phyloP scores from a whole-genome alignment of 768 basidiomycete species.

The Serendipita sp. region DNA sequence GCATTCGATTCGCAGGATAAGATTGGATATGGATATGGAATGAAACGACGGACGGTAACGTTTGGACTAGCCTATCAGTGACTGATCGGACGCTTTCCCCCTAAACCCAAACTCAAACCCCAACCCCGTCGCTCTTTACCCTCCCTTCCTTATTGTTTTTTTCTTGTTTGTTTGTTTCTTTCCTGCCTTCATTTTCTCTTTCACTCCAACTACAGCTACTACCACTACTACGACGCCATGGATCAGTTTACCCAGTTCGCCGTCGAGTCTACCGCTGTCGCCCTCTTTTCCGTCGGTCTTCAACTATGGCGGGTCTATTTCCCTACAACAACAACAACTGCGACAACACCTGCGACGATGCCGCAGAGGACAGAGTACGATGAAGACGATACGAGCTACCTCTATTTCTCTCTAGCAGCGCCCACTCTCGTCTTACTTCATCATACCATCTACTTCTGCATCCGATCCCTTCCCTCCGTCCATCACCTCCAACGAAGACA shows the following conservation, averaged over 20 bases:
- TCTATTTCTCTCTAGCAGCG: not conserved
- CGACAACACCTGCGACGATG: not conserved
- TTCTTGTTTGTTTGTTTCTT: no score
- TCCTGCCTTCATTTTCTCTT: no score
- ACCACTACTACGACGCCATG: not conserved
- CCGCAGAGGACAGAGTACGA: no score
- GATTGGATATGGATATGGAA: no score
- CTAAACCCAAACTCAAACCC: no score
- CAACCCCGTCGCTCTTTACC: no score
- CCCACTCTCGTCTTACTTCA: not conserved
- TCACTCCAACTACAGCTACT: no score
- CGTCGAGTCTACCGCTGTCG: not conserved
- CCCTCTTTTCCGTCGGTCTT: not conserved
- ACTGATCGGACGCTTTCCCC: no score
- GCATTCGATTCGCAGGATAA: no score
- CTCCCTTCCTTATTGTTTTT: no score
- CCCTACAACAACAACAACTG: not conserved
- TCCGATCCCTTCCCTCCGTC: not conserved
- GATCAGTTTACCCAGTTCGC: not conserved
- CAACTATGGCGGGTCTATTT: not conserved
- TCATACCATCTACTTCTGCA: not conserved
- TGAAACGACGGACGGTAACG: no score
- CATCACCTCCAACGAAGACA: not conserved
- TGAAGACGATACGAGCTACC: not conserved
- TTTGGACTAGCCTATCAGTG: no score